A percentile compares a stretch with the other conserved stretches of the same genome.
Evolutionary conservation across 805 yeast species (phyloP).

Genomic region (Cephaloascus fragrans): DNA sequence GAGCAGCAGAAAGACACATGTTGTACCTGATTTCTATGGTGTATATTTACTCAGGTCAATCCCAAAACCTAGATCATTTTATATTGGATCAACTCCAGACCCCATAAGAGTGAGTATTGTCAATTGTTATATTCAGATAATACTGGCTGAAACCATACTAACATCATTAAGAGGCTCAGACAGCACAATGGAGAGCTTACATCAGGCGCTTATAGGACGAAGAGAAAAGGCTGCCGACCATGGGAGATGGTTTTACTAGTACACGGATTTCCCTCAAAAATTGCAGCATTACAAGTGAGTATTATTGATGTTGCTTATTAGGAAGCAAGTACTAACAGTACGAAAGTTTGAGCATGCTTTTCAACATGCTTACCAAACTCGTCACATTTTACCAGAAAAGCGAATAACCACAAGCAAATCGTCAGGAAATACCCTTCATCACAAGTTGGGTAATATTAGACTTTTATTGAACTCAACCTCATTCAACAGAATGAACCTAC

Average conservation of each 20-base stretch:
- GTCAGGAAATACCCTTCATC: conserved; percentile 31
- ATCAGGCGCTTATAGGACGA: conserved; percentile 70
- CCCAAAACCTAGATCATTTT: conserved; percentile 48
- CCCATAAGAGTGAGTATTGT: conserved; percentile 43
- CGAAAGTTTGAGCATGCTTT: conserved; percentile 72
- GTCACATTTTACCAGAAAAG: conserved; percentile 37
- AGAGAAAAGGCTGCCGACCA: conserved; percentile 47
- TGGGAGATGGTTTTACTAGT: conserved; percentile 63
- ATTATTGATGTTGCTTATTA: neutral
- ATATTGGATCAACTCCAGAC: conserved; percentile 78
- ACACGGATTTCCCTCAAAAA: conserved; percentile 61
- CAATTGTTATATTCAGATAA: neutral
- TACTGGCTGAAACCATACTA: conserved; percentile 1
- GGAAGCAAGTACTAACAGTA: neutral
- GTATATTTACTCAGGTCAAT: conserved; percentile 61
- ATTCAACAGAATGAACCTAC: conserved; percentile 35
- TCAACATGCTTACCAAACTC: conserved; percentile 62
- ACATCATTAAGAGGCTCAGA: conserved; percentile 42
- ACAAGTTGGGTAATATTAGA: conserved; percentile 37
- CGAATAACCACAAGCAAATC: conserved; percentile 27
- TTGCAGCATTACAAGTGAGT: conserved; percentile 47
- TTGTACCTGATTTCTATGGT: conserved; percentile 42
- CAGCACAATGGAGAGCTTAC: conserved; percentile 70
- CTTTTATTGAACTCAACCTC: conserved; percentile 30
- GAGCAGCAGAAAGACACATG: conserved; percentile 1